Evolutionary conservation across 805 yeast genomes (phyloP).

Genomic region (Yarrowia phangngaensis): DNA sequence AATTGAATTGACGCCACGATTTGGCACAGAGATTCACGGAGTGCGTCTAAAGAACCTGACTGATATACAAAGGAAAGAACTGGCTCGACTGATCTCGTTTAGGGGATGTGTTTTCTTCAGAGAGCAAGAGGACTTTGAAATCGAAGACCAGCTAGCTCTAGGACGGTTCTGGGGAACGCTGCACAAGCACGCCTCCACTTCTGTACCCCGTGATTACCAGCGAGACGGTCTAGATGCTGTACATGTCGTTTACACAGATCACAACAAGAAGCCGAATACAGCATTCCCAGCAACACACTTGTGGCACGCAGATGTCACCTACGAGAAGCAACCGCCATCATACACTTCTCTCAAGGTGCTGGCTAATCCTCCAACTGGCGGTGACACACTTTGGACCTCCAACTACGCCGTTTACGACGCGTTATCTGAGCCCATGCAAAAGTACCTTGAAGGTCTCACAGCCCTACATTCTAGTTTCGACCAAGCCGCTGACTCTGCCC

Average conservation of each 20-base stretch:
- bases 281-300: conserved; percentile 21
- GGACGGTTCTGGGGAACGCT: conserved; percentile 24
- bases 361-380: conserved; percentile 57
- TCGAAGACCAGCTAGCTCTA: conserved; percentile 9
- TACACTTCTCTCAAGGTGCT: conserved; percentile 49
- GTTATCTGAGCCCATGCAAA: conserved; percentile 57
- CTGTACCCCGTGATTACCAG: conserved; percentile 15
- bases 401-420: conserved; percentile 60
- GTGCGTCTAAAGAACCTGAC: conserved; percentile 44
- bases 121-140: conserved; percentile 35
- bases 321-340: conserved; percentile 54
- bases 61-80: conserved; percentile 43
- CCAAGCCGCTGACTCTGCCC: conserved; percentile 24
- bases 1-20: conserved; percentile 57
- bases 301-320: conserved; percentile 54
- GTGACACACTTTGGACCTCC: conserved; percentile 64
- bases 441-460: conserved; percentile 51
- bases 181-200: conserved; percentile 28
- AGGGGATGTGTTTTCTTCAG: conserved; percentile 22
- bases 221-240: conserved; percentile 49
- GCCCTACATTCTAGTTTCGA: conserved; percentile 53
- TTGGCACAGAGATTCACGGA: conserved; percentile 63
- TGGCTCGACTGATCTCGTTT: conserved; percentile 7
- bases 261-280: conserved; percentile 28
- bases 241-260: conserved; percentile 56